phyloP scores from a whole-genome alignment of 192 early-diverging fungal genomes.

The Dimargaris verticillata region DNA sequence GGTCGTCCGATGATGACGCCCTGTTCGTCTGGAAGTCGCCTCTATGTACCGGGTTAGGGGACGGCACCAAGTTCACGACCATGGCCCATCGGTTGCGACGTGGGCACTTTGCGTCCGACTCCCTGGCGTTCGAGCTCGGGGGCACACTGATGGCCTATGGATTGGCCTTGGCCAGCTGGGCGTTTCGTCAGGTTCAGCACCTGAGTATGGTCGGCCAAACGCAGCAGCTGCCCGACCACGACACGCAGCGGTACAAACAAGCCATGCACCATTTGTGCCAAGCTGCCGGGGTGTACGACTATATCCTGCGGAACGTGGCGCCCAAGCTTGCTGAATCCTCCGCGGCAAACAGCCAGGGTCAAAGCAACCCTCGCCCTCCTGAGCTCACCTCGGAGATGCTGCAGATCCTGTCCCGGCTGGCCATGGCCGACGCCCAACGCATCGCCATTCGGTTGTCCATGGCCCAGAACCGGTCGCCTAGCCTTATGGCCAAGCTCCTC shows the following conservation, averaged over 20 bases:
- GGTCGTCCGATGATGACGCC: background rate
- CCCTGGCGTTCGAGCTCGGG: background rate
- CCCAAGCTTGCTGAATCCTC: background rate
- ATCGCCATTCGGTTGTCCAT: conserved; percentile 6
- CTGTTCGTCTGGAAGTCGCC: conserved; percentile 3
- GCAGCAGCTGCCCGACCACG: background rate
- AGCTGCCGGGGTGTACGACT: conserved; percentile 5
- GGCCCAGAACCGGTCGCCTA: conserved; percentile 1
- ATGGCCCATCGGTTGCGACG: background rate
- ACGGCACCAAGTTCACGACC: background rate
- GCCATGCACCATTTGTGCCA: conserved; percentile 1
- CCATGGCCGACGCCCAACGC: conserved; percentile 10
- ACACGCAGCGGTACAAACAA: background rate
- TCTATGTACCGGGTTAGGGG: background rate
- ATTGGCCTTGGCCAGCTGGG: background rate
- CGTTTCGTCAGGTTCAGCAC: background rate
- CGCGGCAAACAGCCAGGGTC: no score
- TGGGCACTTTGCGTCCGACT: background rate
- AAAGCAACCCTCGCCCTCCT: background rate
- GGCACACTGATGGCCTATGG: background rate
- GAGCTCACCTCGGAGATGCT: conserved; percentile 1
- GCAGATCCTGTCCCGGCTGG: background rate
- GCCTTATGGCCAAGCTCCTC: conserved; percentile 6
- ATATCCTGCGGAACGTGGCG: background rate
- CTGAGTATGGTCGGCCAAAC: background rate